Conservation (phyloP, 352 stramenopile genomes). For the Phytophthora agathidicida region DNA sequence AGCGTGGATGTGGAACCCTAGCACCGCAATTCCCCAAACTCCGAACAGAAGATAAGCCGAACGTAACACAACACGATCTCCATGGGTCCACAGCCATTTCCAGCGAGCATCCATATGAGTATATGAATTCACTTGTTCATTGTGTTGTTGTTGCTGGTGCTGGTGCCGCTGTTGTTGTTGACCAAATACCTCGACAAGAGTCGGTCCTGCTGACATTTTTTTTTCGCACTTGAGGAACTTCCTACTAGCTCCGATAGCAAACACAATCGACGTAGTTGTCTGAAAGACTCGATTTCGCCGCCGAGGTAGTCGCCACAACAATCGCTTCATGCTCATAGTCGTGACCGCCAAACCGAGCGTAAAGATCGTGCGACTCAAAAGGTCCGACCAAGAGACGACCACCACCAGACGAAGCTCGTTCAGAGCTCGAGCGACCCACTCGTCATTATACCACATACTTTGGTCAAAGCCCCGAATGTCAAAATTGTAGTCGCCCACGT, state of each 20-base stretch:
- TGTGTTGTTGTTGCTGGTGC: too few species aligned
- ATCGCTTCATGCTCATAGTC: slow-evolving; percentile 28
- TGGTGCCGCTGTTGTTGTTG: too few species aligned
- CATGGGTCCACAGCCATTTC: background rate
- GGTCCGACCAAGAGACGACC: slow-evolving; percentile 30
- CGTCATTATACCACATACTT: slow-evolving; percentile 31
- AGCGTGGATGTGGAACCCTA: slow-evolving; percentile 27
- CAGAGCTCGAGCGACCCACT: slow-evolving; percentile 31
- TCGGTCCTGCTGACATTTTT: background rate
- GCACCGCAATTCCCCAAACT: slow-evolving; percentile 13
- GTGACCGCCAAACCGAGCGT: slow-evolving; percentile 26
- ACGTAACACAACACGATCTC: background rate
- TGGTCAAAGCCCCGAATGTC: slow-evolving; percentile 16
- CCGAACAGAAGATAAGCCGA: slow-evolving; percentile 16
- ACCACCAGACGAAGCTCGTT: slow-evolving; percentile 37
- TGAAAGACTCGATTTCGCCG: slow-evolving; percentile 2
- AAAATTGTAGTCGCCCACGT: slow-evolving; percentile 16
- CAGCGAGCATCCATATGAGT: too few species aligned
- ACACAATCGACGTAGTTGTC: slow-evolving; percentile 7
- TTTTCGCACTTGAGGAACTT: background rate
- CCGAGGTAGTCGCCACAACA: slow-evolving; percentile 13
- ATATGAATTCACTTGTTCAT: too few species aligned
- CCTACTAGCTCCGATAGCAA: background rate
- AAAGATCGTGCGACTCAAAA: slow-evolving; percentile 26
- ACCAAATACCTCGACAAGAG: background rate